Evolutionary conservation across 2,329 filamentous ascomycete genomes (phyloP).

Genomic region (Exophiala oligosperma): DNA sequence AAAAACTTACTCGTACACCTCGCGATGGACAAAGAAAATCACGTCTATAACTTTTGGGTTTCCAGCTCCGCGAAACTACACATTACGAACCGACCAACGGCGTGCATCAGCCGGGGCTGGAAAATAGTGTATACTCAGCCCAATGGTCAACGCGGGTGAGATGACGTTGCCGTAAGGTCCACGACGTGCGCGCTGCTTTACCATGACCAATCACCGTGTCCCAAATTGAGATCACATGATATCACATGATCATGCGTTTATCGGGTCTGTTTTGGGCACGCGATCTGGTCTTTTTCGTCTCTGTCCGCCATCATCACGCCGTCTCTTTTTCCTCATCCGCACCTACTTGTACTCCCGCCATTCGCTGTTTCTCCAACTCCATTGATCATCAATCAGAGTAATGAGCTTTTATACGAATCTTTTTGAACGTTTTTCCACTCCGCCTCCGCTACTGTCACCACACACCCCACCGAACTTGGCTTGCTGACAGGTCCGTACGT

Average conservation of each 20-base stretch:
- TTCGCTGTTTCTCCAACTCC: neutral
- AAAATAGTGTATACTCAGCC: neutral
- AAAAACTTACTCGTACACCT: no score
- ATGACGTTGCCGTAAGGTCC: neutral
- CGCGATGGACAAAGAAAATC: neutral
- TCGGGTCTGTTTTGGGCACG: neutral
- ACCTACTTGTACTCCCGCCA: neutral
- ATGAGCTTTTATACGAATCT: no score
- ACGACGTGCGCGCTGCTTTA: neutral
- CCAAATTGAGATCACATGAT: neutral
- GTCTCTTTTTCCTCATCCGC: neutral
- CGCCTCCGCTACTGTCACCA: neutral
- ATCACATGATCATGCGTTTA: neutral
- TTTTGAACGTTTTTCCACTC: neutral
- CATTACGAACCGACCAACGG: constrained; percentile 24
- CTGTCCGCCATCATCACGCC: neutral
- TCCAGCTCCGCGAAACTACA: constrained; percentile 3
- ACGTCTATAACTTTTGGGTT: neutral
- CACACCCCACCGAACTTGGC: neutral
- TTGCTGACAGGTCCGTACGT: neutral
- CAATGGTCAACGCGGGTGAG: neutral
- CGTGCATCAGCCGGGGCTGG: constrained; percentile 4
- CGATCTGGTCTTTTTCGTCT: neutral
- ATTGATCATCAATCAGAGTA: neutral
- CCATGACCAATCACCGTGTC: neutral